Base-by-base conservation (phyloP, 345 rosid species). In the Trapa incisa region DNA sequence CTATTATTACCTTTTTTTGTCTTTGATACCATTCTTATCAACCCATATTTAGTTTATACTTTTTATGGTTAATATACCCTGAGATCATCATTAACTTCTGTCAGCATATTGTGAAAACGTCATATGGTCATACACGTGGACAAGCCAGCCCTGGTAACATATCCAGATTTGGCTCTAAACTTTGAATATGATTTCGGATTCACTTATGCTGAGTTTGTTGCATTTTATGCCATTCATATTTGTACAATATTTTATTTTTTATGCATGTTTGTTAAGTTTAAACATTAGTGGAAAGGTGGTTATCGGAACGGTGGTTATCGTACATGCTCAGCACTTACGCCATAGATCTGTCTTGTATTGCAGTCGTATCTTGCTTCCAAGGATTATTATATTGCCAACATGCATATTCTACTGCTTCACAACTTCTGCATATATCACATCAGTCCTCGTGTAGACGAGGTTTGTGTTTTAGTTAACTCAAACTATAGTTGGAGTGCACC, bases 391-490 rank as follows among this genome's bases (percentile, higher is more conserved):
- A 81, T 75, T 91, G 93, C 76, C 86, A 89, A 16, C 96, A 95
- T 78, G 92, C 97, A 66, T 84, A 86, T 76, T 87, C 97, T 95
- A 81, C 80, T 95, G 56, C 93, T 91, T 37, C 92, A 89, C 85
- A 95, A 89, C 83, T 95, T 95, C 70, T 91, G 99, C 79, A 82
- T 89, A 76, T 95, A 91, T 79, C 99, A 95, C 74, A 87, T 95
- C 68, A 86, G 87, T 78, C 97, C 99, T 69, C 92, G 96, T 35
- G 97, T 96, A 70, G 96, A 95, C 65, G 96, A 95, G 97, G 97
- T 89, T 78, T 73, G 96, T 86, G 38, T n/a, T 37, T n/a, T 61
- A 17, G n/a, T 48, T 52, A 70, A 76, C 74, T 77, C 50, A 62
- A 73, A 35, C 6, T 16, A n/a, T n/a, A n/a, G n/a, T n/a, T n/a